These are phyloP conservation scores for Melampsora larici-populina DNA, from an alignment of 1,284 basidiomycete genomes.

Conservation along the genomic window DNA sequence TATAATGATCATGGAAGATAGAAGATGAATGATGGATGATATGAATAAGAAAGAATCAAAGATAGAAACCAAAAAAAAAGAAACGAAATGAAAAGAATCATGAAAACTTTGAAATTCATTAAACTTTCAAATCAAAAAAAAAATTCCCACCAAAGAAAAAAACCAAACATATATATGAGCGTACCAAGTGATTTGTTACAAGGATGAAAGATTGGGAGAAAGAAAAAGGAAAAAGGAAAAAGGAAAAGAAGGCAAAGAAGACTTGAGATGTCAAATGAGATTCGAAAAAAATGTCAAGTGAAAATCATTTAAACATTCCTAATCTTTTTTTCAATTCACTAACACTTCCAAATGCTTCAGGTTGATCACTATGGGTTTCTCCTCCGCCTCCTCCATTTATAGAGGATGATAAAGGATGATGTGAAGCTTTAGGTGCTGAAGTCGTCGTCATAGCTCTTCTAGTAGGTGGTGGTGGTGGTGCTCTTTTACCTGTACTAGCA, in stretches of 20 bases:
- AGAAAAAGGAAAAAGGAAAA: background rate
- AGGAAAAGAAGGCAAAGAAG: background rate
- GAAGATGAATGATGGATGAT: no score
- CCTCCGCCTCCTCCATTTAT: background rate
- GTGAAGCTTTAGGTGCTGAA: background rate
- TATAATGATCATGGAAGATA: no score
- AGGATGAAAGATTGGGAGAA: no score
- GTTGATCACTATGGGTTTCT: background rate
- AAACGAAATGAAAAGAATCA: no score
- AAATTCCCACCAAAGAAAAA: no score
- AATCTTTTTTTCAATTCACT: conserved; percentile 41
- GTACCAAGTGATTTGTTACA: no score
- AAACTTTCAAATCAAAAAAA: no score
- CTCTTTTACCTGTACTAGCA: conserved; percentile 29
- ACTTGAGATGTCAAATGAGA: background rate
- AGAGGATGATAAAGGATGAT: background rate
- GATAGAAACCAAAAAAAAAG: no score
- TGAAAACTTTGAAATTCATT: no score
- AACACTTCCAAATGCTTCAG: conserved; percentile 42
- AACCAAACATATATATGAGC: no score
- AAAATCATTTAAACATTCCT: conserved; percentile 34
- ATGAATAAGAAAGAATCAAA: no score
- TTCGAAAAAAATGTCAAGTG: background rate
- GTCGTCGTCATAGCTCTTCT: conserved; percentile 13
- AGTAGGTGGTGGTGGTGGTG: conserved; percentile 34